These are phyloP conservation scores for Aeminium ludgeri DNA, from an alignment of 495 filamentous ascomycete genomes.

Conservation along the genomic window DNA sequence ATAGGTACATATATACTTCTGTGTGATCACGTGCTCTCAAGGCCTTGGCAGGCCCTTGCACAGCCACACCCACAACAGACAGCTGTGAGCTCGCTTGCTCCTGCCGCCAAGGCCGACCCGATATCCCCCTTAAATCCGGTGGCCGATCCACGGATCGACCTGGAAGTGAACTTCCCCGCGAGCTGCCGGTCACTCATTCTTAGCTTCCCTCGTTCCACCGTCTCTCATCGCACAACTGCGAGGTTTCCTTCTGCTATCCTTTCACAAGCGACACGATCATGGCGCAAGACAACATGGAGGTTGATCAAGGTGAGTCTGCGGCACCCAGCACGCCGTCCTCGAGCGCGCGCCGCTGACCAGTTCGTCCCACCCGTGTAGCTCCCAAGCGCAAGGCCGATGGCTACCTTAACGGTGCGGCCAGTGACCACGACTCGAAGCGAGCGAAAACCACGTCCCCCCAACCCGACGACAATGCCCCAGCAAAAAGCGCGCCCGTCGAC, in stretches of 20 bases:
- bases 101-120: background rate
- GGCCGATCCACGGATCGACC: no score
- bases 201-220: no score
- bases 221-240: no score
- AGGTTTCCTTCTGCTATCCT: no score
- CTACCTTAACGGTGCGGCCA: constrained; percentile 17
- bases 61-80: no score
- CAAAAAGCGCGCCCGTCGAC: background rate
- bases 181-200: no score
- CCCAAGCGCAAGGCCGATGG: constrained; percentile 16
- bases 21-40: no score
- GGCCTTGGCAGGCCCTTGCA: no score
- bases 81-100: background rate
- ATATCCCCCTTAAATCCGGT: no score
- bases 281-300: constrained; percentile 5
- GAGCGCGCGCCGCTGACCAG: constrained; percentile 1
- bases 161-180: no score
- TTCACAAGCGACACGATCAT: no score
- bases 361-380: constrained; percentile 25
- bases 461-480: constrained; percentile 1
- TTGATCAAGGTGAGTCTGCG: constrained; percentile 7
- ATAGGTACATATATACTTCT: no score
- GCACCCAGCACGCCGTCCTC: background rate
- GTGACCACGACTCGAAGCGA: constrained; percentile 33
- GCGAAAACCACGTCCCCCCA: constrained; percentile 30